phyloP scores from a whole-genome alignment of 1,284 basidiomycete genomes.

The Melampsora larici-populina region DNA sequence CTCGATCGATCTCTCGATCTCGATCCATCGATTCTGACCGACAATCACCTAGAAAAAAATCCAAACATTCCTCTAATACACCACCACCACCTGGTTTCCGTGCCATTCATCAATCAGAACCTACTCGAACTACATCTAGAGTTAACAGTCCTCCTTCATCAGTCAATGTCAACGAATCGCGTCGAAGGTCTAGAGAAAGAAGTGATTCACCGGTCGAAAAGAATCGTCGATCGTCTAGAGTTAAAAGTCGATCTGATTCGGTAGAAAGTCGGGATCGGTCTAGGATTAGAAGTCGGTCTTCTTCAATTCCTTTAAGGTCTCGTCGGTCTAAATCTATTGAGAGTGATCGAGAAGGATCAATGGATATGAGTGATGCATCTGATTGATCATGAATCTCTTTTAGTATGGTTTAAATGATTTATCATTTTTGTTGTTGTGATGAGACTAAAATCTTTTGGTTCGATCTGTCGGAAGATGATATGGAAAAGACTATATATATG shows the following conservation, averaged over 20 bases:
- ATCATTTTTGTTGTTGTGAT: too few species aligned
- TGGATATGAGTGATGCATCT: slow-evolving; percentile 8
- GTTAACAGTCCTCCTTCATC: too few species aligned
- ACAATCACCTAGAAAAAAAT: too few species aligned
- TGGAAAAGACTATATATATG: too few species aligned
- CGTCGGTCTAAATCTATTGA: neutral
- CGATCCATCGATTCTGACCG: neutral
- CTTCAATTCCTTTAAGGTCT: neutral
- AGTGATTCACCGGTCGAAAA: too few species aligned
- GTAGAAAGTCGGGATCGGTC: neutral
- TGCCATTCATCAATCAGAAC: neutral
- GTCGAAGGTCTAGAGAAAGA: too few species aligned
- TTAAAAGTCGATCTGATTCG: neutral
- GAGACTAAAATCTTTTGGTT: too few species aligned
- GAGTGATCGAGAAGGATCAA: neutral
- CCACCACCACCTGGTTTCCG: neutral
- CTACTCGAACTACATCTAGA: neutral
- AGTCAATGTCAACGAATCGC: too few species aligned
- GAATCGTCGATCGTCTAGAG: neutral
- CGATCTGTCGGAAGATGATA: too few species aligned
- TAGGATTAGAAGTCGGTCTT: neutral
- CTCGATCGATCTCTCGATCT: neutral
- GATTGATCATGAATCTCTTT: neutral
- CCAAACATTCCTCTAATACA: neutral
- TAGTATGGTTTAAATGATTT: too few species aligned